These are phyloP conservation scores for Platanthera guangdongensis DNA, from an alignment of 106 monocot species.

Conservation along the genomic window DNA sequence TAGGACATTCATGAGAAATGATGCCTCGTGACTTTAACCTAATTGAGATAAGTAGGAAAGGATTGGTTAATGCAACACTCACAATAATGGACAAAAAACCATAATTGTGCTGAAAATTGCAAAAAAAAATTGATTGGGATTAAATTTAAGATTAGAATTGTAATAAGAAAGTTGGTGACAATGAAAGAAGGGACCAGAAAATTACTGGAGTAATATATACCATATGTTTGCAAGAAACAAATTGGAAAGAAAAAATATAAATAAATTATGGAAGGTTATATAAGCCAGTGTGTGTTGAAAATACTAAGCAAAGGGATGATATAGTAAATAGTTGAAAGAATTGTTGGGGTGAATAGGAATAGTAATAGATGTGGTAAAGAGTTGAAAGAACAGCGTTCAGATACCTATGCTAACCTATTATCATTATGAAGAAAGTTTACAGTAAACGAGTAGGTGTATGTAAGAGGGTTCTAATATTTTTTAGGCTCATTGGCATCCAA, in stretches of 20 bases:
- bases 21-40: not conserved
- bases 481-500: no score
- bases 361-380: not conserved
- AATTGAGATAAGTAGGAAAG: not conserved
- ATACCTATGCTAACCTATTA: no score
- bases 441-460: no score
- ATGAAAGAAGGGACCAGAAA: not conserved
- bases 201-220: not conserved
- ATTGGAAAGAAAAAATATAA: not conserved
- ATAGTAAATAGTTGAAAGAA: not conserved
- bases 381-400: no score
- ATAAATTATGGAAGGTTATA: not conserved
- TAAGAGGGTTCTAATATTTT: no score
- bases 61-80: not conserved
- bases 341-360: not conserved
- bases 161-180: not conserved
- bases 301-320: not conserved
- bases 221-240: not conserved
- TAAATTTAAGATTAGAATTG: not conserved
- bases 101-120: not conserved
- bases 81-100: not conserved
- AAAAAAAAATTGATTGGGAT: no score
- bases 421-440: no score
- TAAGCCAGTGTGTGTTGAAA: not conserved
- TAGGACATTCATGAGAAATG: not conserved